Percentiles rank a stretch among this genome's conserved stretches.
These are phyloP conservation scores for Verruconis gallopava DNA, from an alignment of 2,329 filamentous ascomycete genomes.

Conservation along the genomic window DNA sequence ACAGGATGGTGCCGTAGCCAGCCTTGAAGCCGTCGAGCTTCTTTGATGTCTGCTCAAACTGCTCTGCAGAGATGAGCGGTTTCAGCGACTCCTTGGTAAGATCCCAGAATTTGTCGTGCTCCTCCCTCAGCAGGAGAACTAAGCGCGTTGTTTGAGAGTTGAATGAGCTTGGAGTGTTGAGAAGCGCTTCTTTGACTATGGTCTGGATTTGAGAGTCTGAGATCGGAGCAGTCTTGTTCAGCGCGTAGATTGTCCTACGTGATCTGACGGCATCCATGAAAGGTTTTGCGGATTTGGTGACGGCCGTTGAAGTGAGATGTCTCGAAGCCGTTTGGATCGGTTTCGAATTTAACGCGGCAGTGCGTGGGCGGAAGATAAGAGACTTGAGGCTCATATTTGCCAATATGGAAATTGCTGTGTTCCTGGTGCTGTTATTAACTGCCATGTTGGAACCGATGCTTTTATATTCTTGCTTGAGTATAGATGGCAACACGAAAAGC, in stretches of 20 bases:
- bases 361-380: not conserved
- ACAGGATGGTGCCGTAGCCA: slow-evolving; percentile 69
- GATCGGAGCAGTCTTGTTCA: slow-evolving; percentile 51
- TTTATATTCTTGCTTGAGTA: too few species aligned
- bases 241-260: slow-evolving; percentile 57
- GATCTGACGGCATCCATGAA: slow-evolving; percentile 53
- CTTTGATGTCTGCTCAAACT: slow-evolving; percentile 42
- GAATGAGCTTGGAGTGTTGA: slow-evolving; percentile 67
- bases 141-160: slow-evolving; percentile 76
- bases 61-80: slow-evolving; percentile 52
- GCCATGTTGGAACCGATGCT: too few species aligned
- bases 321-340: not conserved
- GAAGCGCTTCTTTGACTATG: slow-evolving; percentile 46
- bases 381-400: not conserved
- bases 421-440: too few species aligned
- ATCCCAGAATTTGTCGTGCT: slow-evolving; percentile 85
- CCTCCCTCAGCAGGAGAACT: slow-evolving; percentile 63
- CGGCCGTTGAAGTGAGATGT: not conserved
- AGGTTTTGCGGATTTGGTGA: slow-evolving; percentile 17
- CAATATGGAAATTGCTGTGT: not conserved
- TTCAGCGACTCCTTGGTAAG: slow-evolving; percentile 52
- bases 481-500: too few species aligned
- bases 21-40: slow-evolving; percentile 50
- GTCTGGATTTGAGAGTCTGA: slow-evolving; percentile 47
- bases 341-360: not conserved